phyloP scores from a whole-genome alignment of 225 moss, liverwort and hornwort genomes.

The Marchantia paleacea region DNA sequence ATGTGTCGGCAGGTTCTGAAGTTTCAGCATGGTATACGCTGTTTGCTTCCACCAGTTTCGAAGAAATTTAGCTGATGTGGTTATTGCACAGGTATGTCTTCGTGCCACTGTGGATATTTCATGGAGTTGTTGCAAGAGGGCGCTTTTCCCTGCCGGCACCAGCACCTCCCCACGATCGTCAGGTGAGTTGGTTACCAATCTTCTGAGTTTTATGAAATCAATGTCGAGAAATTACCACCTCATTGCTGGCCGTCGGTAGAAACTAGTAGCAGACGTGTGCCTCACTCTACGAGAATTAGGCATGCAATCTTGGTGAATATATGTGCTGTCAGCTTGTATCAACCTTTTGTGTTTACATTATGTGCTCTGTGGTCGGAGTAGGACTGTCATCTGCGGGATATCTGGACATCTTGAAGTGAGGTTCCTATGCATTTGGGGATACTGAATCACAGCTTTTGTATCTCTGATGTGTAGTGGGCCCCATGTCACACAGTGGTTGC shows the following conservation, averaged over 20 bases:
- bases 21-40: not conserved
- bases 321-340: not conserved
- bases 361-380: not conserved
- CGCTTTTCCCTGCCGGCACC: constrained; percentile 97
- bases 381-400: not conserved
- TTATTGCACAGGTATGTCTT: constrained; percentile 75
- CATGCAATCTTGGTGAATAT: not conserved
- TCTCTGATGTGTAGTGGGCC: constrained; percentile 71
- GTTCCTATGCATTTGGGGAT: not conserved
- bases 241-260: not conserved
- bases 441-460: not conserved
- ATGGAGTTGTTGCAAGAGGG: constrained; percentile 79
- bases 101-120: constrained; percentile 86
- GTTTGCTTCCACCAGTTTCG: not conserved
- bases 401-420: not conserved
- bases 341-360: not conserved
- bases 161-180: constrained; percentile 94
- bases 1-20: no score
- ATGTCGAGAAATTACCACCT: no score
- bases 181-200: constrained; percentile 39
- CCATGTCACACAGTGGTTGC: constrained; percentile 97
- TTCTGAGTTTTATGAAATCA: no score
- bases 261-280: not conserved
- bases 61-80: not conserved
- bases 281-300: not conserved